Evolutionary conservation across 345 rosid genomes (phyloP).

Genomic region (Aquilaria sinensis): DNA sequence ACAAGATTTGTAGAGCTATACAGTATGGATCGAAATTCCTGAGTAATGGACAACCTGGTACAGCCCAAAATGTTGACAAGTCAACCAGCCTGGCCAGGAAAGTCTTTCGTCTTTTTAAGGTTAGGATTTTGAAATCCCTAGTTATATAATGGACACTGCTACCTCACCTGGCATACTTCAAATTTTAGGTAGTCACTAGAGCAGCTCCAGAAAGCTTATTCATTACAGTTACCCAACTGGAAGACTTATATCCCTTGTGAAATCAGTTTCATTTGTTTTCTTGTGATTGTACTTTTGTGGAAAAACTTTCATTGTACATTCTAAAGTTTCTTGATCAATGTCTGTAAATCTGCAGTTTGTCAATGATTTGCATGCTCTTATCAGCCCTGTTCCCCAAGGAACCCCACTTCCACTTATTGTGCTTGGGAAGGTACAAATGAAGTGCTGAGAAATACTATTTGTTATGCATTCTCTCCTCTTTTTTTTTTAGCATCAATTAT

Average conservation of each 20-base stretch:
- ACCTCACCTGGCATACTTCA: neutral
- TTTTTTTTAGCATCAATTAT: slow-evolving; percentile 10
- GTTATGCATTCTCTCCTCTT: neutral
- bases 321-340: slow-evolving; percentile 5
- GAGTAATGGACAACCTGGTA: slow-evolving; percentile 89
- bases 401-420: slow-evolving; percentile 87
- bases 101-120: slow-evolving; percentile 98
- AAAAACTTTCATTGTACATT: neutral
- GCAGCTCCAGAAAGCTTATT: neutral
- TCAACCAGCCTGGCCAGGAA: slow-evolving; percentile 95
- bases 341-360: slow-evolving; percentile 61
- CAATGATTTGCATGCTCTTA: slow-evolving; percentile 80
- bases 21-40: slow-evolving; percentile 92
- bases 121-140: slow-evolving; percentile 7
- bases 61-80: slow-evolving; percentile 90
- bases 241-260: neutral
- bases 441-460: neutral
- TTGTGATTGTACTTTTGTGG: too few species aligned
- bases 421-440: slow-evolving; percentile 68
- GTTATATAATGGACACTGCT: neutral
- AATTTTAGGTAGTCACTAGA: neutral
- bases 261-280: neutral
- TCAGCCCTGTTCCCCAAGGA: slow-evolving; percentile 84
- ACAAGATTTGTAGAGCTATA: slow-evolving; percentile 98
- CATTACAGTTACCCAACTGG: neutral